These are phyloP conservation scores for Penicillium silybi DNA, from an alignment of 495 filamentous ascomycete species.

Conservation along the genomic window DNA sequence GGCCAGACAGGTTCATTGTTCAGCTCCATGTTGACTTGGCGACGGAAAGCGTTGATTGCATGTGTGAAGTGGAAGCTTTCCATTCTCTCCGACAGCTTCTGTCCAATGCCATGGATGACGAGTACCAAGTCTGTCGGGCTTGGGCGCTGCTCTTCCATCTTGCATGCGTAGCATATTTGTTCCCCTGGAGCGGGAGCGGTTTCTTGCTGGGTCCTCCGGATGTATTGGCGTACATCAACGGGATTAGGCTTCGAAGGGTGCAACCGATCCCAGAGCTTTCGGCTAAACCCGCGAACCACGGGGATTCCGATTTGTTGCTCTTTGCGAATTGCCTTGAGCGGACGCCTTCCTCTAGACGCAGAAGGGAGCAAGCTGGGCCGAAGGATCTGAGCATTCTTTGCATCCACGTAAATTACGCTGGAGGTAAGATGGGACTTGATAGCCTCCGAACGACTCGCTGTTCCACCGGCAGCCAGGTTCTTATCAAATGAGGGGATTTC, in stretches of 20 bases:
- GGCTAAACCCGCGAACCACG: slow-evolving; percentile 83
- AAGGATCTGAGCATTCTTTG: slow-evolving; percentile 69
- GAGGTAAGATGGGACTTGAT: slow-evolving; percentile 58
- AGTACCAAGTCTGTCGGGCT: slow-evolving; percentile 83
- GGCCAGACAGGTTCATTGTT: slow-evolving; percentile 67
- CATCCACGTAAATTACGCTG: slow-evolving; percentile 80
- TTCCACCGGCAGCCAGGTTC: slow-evolving; percentile 43
- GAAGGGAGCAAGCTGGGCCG: slow-evolving; percentile 78
- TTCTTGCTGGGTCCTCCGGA: slow-evolving; percentile 36
- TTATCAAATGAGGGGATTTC: slow-evolving; percentile 21
- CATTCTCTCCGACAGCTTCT: slow-evolving; percentile 92
- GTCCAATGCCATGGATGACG: slow-evolving; percentile 92
- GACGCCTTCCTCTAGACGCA: slow-evolving; percentile 69
- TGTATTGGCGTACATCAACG: slow-evolving; percentile 46
- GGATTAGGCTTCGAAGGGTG: slow-evolving; percentile 57
- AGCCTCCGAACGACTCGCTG: slow-evolving; percentile 23
- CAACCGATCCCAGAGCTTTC: slow-evolving; percentile 67
- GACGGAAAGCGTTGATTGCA: slow-evolving; percentile 85
- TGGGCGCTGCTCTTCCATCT: slow-evolving; percentile 59
- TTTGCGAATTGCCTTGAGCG: slow-evolving; percentile 79
- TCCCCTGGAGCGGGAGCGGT: slow-evolving; percentile 23
- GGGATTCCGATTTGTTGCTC: slow-evolving; percentile 77
- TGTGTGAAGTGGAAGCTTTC: slow-evolving; percentile 98
- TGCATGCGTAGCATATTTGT: slow-evolving; percentile 47
- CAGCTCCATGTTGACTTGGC: slow-evolving; percentile 80